Conservation (phyloP, 2,329 filamentous ascomycete genomes). For the Ascochyta lentis region DNA sequence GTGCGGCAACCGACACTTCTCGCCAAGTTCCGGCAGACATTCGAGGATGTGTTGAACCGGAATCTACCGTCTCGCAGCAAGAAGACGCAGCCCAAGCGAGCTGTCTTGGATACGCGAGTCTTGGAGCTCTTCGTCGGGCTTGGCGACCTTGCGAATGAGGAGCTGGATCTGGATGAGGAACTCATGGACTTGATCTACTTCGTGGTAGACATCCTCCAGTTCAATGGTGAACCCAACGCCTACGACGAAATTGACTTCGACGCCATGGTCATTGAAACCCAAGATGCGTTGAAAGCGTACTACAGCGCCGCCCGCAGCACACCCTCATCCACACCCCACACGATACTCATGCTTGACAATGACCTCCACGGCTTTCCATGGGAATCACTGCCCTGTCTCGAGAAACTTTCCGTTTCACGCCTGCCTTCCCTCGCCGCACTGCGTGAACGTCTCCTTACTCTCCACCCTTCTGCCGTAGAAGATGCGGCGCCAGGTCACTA, state of each 20-base stretch:
- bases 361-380: slow-evolving; percentile 90
- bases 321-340: slow-evolving; percentile 64
- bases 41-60: slow-evolving; percentile 80
- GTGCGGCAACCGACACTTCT: slow-evolving; percentile 68
- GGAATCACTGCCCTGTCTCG: slow-evolving; percentile 91
- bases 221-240: slow-evolving; percentile 93
- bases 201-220: slow-evolving; percentile 93
- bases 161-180: slow-evolving; percentile 81
- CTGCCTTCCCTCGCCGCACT: slow-evolving; percentile 87
- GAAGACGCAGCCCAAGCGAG: slow-evolving; percentile 56
- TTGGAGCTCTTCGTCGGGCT: slow-evolving; percentile 89
- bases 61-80: slow-evolving; percentile 83
- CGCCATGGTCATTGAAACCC: slow-evolving; percentile 82
- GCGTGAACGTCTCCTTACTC: slow-evolving; percentile 72
- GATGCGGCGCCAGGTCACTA: slow-evolving; percentile 44
- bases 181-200: slow-evolving; percentile 95
- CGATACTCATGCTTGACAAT: slow-evolving; percentile 90
- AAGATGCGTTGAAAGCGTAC: slow-evolving; percentile 83
- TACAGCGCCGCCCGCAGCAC: slow-evolving; percentile 60
- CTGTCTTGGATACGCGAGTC: slow-evolving; percentile 69
- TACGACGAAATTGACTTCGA: slow-evolving; percentile 99
- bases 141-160: slow-evolving; percentile 72
- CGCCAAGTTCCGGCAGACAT: slow-evolving; percentile 76
- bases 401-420: slow-evolving; percentile 79
- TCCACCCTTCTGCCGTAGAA: slow-evolving; percentile 45